These are phyloP conservation scores for Hansenula sp. DNA, from an alignment of 1,139 yeast species.

Conservation along the genomic window DNA sequence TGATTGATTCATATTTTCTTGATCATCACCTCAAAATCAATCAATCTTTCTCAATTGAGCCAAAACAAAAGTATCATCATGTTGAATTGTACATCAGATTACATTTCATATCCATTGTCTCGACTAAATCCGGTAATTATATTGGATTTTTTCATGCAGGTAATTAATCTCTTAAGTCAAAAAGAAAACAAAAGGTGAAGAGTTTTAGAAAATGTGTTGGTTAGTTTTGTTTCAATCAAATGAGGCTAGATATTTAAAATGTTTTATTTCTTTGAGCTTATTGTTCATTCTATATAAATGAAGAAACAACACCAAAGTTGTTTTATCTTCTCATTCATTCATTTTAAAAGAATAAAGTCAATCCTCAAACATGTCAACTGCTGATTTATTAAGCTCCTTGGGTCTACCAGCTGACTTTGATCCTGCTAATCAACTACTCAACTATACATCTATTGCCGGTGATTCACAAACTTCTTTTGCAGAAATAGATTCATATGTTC, in stretches of 20 bases:
- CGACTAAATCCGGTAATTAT: neutral
- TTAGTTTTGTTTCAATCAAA: neutral
- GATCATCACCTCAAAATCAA: no score
- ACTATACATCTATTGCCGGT: constrained; percentile 29
- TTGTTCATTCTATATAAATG: neutral
- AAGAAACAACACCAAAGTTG: neutral
- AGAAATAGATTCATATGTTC: constrained; percentile 25
- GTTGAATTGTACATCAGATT: no score
- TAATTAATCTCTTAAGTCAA: neutral
- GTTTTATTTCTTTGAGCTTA: neutral
- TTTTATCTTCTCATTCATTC: neutral
- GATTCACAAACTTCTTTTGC: constrained; percentile 20
- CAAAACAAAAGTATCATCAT: no score
- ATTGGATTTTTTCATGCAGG: neutral
- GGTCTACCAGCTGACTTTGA: constrained; percentile 10
- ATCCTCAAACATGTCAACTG: neutral
- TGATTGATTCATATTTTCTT: no score
- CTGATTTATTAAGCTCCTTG: no score
- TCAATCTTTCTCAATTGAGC: no score
- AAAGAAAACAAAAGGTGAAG: neutral
- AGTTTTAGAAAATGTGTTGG: neutral
- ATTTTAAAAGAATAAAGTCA: neutral
- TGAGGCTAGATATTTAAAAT: neutral
- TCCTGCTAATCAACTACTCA: constrained; percentile 24
- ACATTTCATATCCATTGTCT: neutral